phyloP scores from a whole-genome alignment of 148 eudicot species.

The Mesembryanthemum crystallinum region DNA sequence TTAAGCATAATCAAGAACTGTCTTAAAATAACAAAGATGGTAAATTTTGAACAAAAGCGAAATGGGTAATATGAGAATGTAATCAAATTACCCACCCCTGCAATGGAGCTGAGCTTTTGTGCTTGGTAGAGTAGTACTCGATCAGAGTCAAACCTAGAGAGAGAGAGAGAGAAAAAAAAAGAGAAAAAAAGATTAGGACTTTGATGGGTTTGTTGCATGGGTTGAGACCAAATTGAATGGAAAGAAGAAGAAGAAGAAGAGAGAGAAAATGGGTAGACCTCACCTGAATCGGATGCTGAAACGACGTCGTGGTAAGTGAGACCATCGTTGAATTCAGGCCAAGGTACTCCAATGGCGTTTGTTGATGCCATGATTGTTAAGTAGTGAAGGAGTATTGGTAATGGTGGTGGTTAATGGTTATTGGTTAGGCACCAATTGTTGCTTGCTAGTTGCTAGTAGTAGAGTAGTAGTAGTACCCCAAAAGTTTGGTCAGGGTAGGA shows the following conservation, averaged over 20 bases:
- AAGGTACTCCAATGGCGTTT: slow-evolving; percentile 50
- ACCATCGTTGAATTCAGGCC: slow-evolving; percentile 82
- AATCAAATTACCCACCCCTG: slow-evolving; percentile 45
- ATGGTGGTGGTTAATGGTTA: too few relatives aligned
- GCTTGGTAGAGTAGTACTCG: slow-evolving; percentile 63
- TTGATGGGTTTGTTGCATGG: neutral
- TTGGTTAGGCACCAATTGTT: too few relatives aligned
- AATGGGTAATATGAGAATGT: neutral
- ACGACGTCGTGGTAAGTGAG: slow-evolving; percentile 55
- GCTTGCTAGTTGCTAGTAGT: too few relatives aligned
- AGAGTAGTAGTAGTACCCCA: too few relatives aligned
- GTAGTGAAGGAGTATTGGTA: too few relatives aligned
- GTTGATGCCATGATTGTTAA: neutral
- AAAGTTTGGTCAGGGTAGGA: too few relatives aligned
- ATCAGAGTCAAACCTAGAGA: slow-evolving; percentile 59
- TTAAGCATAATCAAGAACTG: neutral
- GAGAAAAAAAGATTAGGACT: neutral
- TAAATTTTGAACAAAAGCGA: neutral
- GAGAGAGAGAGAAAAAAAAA: neutral
- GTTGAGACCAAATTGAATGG: neutral
- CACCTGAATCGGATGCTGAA: slow-evolving; percentile 50
- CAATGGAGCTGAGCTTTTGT: slow-evolving; percentile 72
- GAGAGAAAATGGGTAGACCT: slow-evolving; percentile 31
- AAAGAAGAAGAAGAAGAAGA: neutral
- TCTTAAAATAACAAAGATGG: neutral